A percentile compares a stretch with the other conserved stretches of the same genome.
These are phyloP conservation scores for Pichia eremophila DNA, from an alignment of 805 yeast genomes.

Conservation along the genomic window DNA sequence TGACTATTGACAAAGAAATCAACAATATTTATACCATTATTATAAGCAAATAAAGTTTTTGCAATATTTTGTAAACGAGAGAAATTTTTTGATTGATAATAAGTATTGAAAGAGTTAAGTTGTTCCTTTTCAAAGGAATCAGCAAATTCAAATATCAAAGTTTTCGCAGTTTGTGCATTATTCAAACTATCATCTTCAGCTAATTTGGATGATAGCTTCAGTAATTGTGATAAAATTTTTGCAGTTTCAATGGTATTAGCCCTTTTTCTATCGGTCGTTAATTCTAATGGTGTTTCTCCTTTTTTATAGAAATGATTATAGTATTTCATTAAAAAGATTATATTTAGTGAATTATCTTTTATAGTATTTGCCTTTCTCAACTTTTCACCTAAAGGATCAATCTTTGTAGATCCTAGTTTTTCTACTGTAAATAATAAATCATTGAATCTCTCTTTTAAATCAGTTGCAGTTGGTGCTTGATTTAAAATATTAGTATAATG, in stretches of 20 bases:
- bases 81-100: conserved; percentile 62
- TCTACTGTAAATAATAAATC: conserved; percentile 44
- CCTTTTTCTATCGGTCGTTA: conserved; percentile 34
- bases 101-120: conserved; percentile 59
- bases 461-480: conserved; percentile 33
- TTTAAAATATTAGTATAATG: conserved; percentile 61
- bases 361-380: conserved; percentile 60
- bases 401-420: conserved; percentile 41
- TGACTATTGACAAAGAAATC: conserved; percentile 76
- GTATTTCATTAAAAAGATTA: conserved; percentile 64
- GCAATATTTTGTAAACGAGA: conserved; percentile 71
- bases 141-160: conserved; percentile 58
- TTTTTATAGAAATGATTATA: conserved; percentile 68
- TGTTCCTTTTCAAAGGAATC: conserved; percentile 67
- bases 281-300: conserved; percentile 40
- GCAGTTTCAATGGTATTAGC: conserved; percentile 44
- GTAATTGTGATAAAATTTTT: conserved; percentile 52
- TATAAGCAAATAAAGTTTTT: conserved; percentile 63
- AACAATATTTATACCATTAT: conserved; percentile 76
- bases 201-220: conserved; percentile 56
- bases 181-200: conserved; percentile 41
- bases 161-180: conserved; percentile 27
- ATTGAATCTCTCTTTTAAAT: conserved; percentile 39
- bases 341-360: conserved; percentile 61
- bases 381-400: conserved; percentile 63